Base-by-base conservation (phyloP, 495 filamentous ascomycete genomes). In the Hapsidospora chrysogenum region DNA sequence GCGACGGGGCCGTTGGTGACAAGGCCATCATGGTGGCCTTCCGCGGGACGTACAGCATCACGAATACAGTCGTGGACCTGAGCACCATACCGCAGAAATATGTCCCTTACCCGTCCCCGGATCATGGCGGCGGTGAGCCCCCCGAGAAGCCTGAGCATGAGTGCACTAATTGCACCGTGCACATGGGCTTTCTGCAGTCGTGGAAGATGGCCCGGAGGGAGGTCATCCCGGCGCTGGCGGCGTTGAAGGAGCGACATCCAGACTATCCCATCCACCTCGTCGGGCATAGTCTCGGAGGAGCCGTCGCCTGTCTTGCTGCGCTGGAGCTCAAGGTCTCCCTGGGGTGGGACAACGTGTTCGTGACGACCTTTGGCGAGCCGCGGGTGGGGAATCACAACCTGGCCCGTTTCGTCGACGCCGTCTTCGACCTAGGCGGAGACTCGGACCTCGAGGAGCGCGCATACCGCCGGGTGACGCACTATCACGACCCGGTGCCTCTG, bases 321-420 rank as follows among this genome's bases (percentile, higher is more conserved):
- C 63, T 94, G 9, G 92, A 96, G 44, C 35, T 67, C 22, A 51
- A 52, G 39, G 42, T 56, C 20, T 80, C 51, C 44, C 63, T 29
- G 49, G 72, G 16, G 61, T 86, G 74, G 74, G 51, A 74, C 10
- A 76, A 83, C 1, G 40, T 58, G 9, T 51, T 54, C 17, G 76
- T 94, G 0, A 94, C 87, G 10, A 96, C 89, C 2, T 96, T 94
- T 50, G 89, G 89, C 11, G 85, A 96, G 51, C 89, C 89, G 14
- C 70, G 75, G 31, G 52, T 92, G 10, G 89, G 89, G 2, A 97
- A 96, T 53, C 47, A 57, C 17, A 74, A 51, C 4, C 66, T 96
- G 39, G 74, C 61, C 9, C 43, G 58, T 3, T 96, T 76, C 41
- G 50, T 92, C 3, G 70, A 89, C 43, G 43, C 52, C 0, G 60